Percentiles rank a stretch among this genome's conserved stretches.
These are phyloP conservation scores for Intubia oerlemansii DNA, from an alignment of 2,329 filamentous ascomycete genomes.

Conservation along the genomic window DNA sequence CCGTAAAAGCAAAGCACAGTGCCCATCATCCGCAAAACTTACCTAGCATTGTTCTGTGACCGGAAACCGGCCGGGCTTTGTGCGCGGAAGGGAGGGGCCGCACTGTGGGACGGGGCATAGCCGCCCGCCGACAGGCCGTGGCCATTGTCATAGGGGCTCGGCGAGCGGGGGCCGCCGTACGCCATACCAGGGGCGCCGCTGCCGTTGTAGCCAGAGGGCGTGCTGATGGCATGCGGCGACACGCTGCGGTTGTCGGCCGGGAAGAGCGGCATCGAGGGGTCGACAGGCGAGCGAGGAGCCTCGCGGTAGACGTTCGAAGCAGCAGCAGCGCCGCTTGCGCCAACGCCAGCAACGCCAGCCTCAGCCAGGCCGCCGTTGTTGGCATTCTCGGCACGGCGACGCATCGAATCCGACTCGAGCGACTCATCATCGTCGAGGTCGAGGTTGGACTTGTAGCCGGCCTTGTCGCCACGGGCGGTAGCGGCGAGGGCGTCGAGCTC, in stretches of 20 bases:
- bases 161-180: too few relatives aligned
- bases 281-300: slow-evolving; percentile 22
- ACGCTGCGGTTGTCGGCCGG: slow-evolving; percentile 17
- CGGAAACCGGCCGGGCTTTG: slow-evolving; percentile 12
- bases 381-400: slow-evolving; percentile 14
- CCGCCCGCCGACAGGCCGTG: slow-evolving; percentile 7
- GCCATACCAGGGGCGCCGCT: too few relatives aligned
- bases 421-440: slow-evolving; percentile 56
- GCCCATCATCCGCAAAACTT: slow-evolving; percentile 15
- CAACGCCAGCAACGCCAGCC: too few relatives aligned
- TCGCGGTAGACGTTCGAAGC: slow-evolving; percentile 12
- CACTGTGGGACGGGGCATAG: slow-evolving; percentile 8
- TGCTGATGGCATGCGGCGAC: slow-evolving; percentile 8
- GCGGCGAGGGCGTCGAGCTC: slow-evolving; percentile 68
- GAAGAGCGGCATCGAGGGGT: slow-evolving; percentile 29
- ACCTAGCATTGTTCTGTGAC: slow-evolving; percentile 14
- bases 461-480: slow-evolving; percentile 59
- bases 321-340: too few relatives aligned
- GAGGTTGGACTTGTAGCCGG: slow-evolving; percentile 33
- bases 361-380: too few relatives aligned
- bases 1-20: slow-evolving; percentile 8
- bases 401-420: slow-evolving; percentile 35
- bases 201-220: slow-evolving; percentile 5
- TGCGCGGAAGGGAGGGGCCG: background rate
- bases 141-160: slow-evolving; percentile 1